phyloP scores from a whole-genome alignment of 371 early-diverging fungal genomes.

The Cokeromyces recurvatus region DNA sequence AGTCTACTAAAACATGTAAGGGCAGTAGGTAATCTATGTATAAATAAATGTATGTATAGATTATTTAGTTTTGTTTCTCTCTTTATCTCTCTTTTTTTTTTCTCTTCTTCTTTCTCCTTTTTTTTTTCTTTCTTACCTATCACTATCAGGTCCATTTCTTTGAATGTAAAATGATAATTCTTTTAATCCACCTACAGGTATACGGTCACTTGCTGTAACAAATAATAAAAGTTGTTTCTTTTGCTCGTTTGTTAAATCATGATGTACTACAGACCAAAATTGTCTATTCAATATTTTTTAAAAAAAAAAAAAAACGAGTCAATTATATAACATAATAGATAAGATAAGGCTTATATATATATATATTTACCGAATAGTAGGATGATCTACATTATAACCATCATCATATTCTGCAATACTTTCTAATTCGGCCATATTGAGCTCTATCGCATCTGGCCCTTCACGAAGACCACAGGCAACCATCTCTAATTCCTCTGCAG shows the following conservation, averaged over 20 bases:
- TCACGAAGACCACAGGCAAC: slow-evolving; percentile 47
- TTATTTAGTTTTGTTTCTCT: background rate
- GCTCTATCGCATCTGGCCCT: slow-evolving; percentile 25
- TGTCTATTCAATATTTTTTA: slow-evolving; percentile 24
- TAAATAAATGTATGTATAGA: background rate
- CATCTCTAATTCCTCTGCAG: slow-evolving; percentile 50
- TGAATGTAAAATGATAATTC: slow-evolving; percentile 84
- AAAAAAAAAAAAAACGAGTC: background rate
- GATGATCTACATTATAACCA: slow-evolving; percentile 59
- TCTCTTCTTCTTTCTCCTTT: no score
- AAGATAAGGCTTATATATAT: no score
- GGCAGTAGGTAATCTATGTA: slow-evolving; percentile 71
- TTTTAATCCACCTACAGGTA: slow-evolving; percentile 85
- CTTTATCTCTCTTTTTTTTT: no score
- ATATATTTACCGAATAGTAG: slow-evolving; percentile 44
- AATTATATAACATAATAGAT: background rate
- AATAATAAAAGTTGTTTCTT: slow-evolving; percentile 85
- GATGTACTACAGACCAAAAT: slow-evolving; percentile 91
- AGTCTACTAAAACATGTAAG: slow-evolving; percentile 95
- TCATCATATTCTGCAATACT: slow-evolving; percentile 81
- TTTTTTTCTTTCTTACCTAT: slow-evolving; percentile 36
- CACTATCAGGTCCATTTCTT: slow-evolving; percentile 91
- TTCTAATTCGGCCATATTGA: slow-evolving; percentile 75
- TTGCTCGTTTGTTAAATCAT: slow-evolving; percentile 58
- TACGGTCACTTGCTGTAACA: slow-evolving; percentile 95